Evolutionary conservation across 192 early-diverging fungal species (phyloP).

Genomic region (Funneliformis mosseae): DNA sequence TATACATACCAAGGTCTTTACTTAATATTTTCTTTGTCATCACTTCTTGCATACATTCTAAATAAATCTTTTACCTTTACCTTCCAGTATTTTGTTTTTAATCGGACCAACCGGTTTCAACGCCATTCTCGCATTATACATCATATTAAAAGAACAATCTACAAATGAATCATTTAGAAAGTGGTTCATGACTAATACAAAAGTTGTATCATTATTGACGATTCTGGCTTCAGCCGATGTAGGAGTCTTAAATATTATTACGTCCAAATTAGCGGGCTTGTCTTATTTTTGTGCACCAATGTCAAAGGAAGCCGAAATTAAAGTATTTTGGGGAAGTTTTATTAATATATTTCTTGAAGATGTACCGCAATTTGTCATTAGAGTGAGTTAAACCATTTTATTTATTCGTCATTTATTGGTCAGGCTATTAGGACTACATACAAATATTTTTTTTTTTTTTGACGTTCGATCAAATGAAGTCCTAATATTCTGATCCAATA

Average conservation of each 20-base stretch:
- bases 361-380: conserved; percentile 7
- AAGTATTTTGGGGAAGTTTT: conserved; percentile 11
- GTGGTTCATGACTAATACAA: not conserved
- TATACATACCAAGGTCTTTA: not conserved
- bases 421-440: no score
- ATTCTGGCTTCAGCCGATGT: not conserved
- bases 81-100: not conserved
- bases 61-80: not conserved
- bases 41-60: no score
- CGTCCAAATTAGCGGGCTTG: not conserved
- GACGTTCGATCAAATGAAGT: no score
- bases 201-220: not conserved
- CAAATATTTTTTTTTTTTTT: no score
- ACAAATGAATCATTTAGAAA: not conserved
- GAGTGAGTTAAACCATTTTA: not conserved
- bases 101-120: not conserved
- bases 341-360: conserved; percentile 10
- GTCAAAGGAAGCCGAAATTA: not conserved
- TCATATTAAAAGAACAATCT: conserved; percentile 6
- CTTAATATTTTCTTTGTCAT: not conserved
- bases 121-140: not conserved
- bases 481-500: no score
- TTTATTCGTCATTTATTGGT: no score
- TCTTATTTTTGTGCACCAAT: not conserved
- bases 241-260: not conserved